Evolutionary conservation across 2,329 filamentous ascomycete species (phyloP), one percentile per base, ranked within the genome.

Genomic region (Tricladium varicosporioides): DNA sequence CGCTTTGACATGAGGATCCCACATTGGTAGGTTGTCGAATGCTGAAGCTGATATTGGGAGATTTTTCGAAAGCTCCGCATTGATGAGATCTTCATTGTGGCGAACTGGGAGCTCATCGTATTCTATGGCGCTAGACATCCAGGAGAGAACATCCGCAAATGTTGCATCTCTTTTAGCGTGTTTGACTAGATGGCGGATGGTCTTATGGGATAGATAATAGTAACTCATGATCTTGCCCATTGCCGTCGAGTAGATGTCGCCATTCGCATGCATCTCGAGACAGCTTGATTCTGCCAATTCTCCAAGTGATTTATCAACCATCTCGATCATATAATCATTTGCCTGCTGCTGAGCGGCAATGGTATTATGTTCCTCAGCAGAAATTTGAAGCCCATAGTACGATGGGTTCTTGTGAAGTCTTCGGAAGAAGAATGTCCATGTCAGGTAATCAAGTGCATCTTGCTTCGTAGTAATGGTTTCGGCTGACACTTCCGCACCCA

Each of bases 391-490:
- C 0, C 95, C 95, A 66, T 99, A 99, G 75, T 96, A 99, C 0
- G 92, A 96, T 1, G 94, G 94, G 67, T 99, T 99, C 79, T 99
- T 99, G 78, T 99, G 94, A 42, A 99, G 77, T 10, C 94, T 83
- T 2, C 95, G 85, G 81, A 99, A 99, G 82, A 99, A 99, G 78
- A 99, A 99, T 0, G 95, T 99, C 94, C 95, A 99, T 0, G 94
- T 99, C 53, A 99, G 76, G 70, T 99, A 99, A 73, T 99, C 95
- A 3, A 99, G 81, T 0, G 94, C 94, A 74, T 99, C 94, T 74
- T 99, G 94, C 73, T 97, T 97, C 8, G 92, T 96, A 32, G 88
- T 79, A 51, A 99, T 90, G 0, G 94, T 99, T 64, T 91, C 92
- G 0, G 94, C 91, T 0, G 92, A 96, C 5, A 97, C 86, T 75